Evolutionary conservation across 768 basidiomycete genomes (phyloP).

Genomic region (Trametes meyenii): DNA sequence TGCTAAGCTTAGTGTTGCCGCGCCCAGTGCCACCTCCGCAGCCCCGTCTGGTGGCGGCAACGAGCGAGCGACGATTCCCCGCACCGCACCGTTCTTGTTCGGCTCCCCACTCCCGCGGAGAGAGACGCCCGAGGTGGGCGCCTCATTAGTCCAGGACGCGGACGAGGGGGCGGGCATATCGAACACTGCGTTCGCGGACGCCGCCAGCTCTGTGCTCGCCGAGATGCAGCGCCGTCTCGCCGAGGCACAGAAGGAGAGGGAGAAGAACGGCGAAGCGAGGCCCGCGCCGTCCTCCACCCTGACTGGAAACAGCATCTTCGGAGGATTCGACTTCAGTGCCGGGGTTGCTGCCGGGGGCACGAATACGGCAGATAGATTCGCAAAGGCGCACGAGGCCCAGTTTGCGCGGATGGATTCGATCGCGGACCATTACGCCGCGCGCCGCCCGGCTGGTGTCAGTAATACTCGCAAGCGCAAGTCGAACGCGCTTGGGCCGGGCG

Average conservation of each 20-base stretch:
- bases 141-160: background rate
- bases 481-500: constrained; percentile 47
- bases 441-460: constrained; percentile 31
- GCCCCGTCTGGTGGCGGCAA: background rate
- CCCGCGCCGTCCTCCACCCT: background rate
- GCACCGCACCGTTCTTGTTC: constrained; percentile 66
- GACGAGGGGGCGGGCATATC: constrained; percentile 40
- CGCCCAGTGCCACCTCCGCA: background rate
- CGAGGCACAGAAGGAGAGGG: constrained; percentile 46
- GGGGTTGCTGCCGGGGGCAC: background rate
- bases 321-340: background rate
- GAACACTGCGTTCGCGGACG: constrained; percentile 65
- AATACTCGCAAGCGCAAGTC: constrained; percentile 49
- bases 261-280: constrained; percentile 44
- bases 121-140: constrained; percentile 20
- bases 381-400: constrained; percentile 61
- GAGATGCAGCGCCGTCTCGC: constrained; percentile 81
- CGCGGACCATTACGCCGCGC: constrained; percentile 52
- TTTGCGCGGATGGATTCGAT: constrained; percentile 84
- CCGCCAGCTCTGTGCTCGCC: constrained; percentile 71
- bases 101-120: constrained; percentile 74
- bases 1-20: constrained; percentile 27
- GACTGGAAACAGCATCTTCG: background rate
- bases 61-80: constrained; percentile 24
- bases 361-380: constrained; percentile 43